phyloP scores from a whole-genome alignment of 768 basidiomycete genomes.

The Sarcomyxa edulis region DNA sequence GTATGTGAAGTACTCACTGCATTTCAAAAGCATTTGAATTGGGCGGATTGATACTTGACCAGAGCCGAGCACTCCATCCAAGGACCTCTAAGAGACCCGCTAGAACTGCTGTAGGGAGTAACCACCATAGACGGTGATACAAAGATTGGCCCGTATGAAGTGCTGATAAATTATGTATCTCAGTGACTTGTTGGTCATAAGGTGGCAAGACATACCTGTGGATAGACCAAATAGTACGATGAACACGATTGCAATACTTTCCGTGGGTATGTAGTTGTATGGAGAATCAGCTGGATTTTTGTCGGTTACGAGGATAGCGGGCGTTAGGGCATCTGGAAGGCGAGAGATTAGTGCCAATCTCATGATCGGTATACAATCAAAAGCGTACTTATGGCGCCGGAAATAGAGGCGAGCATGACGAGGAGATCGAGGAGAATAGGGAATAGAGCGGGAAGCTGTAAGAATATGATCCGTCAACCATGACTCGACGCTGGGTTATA shows the following conservation, averaged over 20 bases:
- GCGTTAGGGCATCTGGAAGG: no score
- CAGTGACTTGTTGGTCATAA: background rate
- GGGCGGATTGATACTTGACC: slow-evolving; percentile 33
- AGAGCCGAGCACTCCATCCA: slow-evolving; percentile 53
- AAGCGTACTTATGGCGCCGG: no score
- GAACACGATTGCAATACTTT: slow-evolving; percentile 18
- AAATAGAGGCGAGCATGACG: no score
- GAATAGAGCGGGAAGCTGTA: no score
- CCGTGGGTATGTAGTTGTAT: slow-evolving; percentile 21
- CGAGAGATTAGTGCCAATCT: no score
- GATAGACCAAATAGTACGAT: slow-evolving; percentile 33
- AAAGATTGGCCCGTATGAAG: slow-evolving; percentile 40
- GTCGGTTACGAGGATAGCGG: no score
- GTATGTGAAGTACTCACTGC: slow-evolving; percentile 28
- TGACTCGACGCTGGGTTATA: no score
- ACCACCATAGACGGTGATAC: slow-evolving; percentile 44
- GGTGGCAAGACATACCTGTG: slow-evolving; percentile 22
- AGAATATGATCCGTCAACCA: no score
- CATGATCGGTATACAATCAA: no score
- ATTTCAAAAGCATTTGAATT: slow-evolving; percentile 26
- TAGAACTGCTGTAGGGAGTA: slow-evolving; percentile 42
- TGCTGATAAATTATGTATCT: slow-evolving; percentile 22
- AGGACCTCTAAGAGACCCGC: slow-evolving; percentile 45
- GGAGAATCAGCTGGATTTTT: no score
- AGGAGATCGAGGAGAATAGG: no score